Base-by-base conservation (phyloP, 2,329 filamentous ascomycete species). In the Penicillium italicum region DNA sequence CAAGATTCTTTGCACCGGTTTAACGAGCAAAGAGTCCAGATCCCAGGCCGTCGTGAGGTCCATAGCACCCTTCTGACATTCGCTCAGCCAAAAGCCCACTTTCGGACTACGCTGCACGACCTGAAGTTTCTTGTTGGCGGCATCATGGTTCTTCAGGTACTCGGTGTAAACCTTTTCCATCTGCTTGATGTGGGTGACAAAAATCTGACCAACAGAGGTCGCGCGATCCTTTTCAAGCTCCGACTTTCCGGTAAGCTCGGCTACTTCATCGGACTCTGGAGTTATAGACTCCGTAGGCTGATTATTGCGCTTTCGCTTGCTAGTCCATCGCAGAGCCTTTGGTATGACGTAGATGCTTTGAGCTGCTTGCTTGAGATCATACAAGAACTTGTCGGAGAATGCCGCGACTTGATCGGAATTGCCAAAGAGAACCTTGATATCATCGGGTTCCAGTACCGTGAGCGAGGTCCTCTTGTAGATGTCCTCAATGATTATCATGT, bases 401-500 rank as follows among this genome's bases (percentile, higher is more conserved):
- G 85, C 82, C 58, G 96, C 90, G 53, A 99, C 87, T 66, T 96
- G 89, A 65, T 94, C 89, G 4, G 89, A 92, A 68, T 99, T 99
- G 60, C 91, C 88, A 72, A 99, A 99, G 16, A 99, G 85, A 12
- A 89, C 81, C 69, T 92, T 96, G 66, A 95, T 87, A 60, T 96
- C 96, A 61, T 93, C 89, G 40, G 84, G 82, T 60, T 91, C 85
- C 9, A 90, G 85, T 53, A 89, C 91, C 11, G 89, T 88, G 63
- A 89, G 86, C 1, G 91, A 90, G 0, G 94, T 97, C 41, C 90
- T 91, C 74, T 95, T 96, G 80, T 97, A 99, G 52, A 99, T 97
- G 69, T 97, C 92, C 68, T 96, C 91, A 2, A 96, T 88, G 50
- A 99, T 93, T 71, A 92, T 96, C 90, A 99, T 93, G 71, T 99